phyloP scores from a whole-genome alignment of 768 basidiomycete genomes.

The Scleroderma bovista region DNA sequence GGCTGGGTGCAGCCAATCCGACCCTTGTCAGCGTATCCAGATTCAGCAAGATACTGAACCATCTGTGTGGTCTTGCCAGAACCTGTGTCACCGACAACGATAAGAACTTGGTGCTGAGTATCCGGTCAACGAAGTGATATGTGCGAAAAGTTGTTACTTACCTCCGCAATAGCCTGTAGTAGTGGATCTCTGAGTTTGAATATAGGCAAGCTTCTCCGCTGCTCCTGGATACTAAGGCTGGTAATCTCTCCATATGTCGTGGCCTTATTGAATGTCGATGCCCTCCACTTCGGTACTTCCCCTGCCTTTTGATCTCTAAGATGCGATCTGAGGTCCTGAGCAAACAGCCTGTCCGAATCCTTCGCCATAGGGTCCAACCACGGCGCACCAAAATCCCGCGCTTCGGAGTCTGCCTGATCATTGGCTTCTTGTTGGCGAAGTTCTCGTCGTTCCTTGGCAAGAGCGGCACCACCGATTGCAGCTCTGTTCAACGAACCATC shows the following conservation, averaged over 20 bases:
- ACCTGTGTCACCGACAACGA: slow-evolving; percentile 97
- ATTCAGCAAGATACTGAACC: slow-evolving; percentile 96
- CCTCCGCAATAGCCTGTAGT: slow-evolving; percentile 85
- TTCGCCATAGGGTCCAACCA: slow-evolving; percentile 99
- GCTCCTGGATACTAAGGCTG: slow-evolving; percentile 84
- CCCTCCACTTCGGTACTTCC: slow-evolving; percentile 87
- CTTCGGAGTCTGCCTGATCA: slow-evolving; percentile 90
- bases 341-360: slow-evolving; percentile 80
- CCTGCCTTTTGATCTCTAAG: slow-evolving; percentile 77
- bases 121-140: slow-evolving; percentile 14
- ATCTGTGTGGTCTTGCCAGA: slow-evolving; percentile 99
- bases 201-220: slow-evolving; percentile 86
- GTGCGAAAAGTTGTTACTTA: slow-evolving; percentile 35
- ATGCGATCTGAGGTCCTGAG: slow-evolving; percentile 84
- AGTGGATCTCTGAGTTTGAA: slow-evolving; percentile 91
- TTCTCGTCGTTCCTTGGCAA: slow-evolving; percentile 94
- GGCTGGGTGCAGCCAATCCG: slow-evolving; percentile 98
- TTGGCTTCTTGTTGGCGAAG: slow-evolving; percentile 91
- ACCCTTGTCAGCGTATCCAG: slow-evolving; percentile 85
- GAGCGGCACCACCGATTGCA: slow-evolving; percentile 86
- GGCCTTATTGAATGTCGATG: slow-evolving; percentile 89
- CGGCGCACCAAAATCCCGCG: slow-evolving; percentile 90
- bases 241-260: slow-evolving; percentile 96
- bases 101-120: slow-evolving; percentile 75
- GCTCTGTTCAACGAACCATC: slow-evolving; percentile 96